Percentiles rank a stretch among this genome's conserved stretches.
These are phyloP conservation scores for Euphorbia celastroides DNA, from an alignment of 441 rosid genomes.

Conservation along the genomic window DNA sequence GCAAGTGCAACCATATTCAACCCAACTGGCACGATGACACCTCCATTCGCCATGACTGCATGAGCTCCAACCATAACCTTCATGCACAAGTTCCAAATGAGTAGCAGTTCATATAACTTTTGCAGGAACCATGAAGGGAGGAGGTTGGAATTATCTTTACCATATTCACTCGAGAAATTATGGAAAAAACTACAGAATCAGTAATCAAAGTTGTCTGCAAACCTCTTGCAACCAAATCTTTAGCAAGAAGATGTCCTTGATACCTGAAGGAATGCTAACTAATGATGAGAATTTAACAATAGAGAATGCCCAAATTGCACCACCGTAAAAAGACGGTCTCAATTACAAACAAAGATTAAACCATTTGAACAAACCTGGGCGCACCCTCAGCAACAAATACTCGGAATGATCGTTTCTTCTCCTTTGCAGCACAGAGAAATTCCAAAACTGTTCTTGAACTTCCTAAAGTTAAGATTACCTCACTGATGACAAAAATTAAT, in stretches of 20 bases:
- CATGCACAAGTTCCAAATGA: slow-evolving; percentile 19
- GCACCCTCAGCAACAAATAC: slow-evolving; percentile 99
- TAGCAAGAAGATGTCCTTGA: slow-evolving; percentile 91
- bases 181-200: slow-evolving; percentile 97
- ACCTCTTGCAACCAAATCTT: slow-evolving; percentile 90
- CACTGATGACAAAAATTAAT: slow-evolving; percentile 45
- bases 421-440: slow-evolving; percentile 95
- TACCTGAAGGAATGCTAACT: slow-evolving; percentile 42
- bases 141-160: slow-evolving; percentile 25
- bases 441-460: slow-evolving; percentile 94
- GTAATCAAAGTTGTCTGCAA: slow-evolving; percentile 88
- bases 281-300: slow-evolving; percentile 1
- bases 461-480: slow-evolving; percentile 95
- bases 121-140: background rate
- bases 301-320: slow-evolving; percentile 8
- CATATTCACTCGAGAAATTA: slow-evolving; percentile 97
- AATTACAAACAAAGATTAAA: slow-evolving; percentile 14
- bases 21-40: slow-evolving; percentile 95
- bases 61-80: slow-evolving; percentile 99
- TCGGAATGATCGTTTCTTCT: slow-evolving; percentile 90
- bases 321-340: slow-evolving; percentile 15
- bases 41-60: slow-evolving; percentile 98
- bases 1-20: slow-evolving; percentile 99
- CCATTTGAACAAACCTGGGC: slow-evolving; percentile 62
- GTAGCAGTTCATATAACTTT: background rate